Conservation (phyloP, 2,329 filamentous ascomycete genomes). For the Ophiostoma sp. region DNA sequence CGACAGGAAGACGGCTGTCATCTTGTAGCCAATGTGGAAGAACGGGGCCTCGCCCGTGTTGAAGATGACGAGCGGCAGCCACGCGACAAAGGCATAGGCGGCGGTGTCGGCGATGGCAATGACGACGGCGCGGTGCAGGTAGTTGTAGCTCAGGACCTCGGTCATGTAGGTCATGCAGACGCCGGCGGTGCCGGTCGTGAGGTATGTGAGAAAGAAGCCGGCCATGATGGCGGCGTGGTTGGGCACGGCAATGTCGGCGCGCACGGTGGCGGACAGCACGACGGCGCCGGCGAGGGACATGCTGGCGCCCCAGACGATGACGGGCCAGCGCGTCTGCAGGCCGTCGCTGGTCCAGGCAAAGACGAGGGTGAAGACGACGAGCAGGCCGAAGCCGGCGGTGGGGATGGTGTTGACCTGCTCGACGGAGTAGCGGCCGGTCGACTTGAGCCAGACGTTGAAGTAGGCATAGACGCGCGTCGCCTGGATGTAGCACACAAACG, state of each 20-base stretch:
- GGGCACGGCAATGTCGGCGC: not conserved
- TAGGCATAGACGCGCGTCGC: slow-evolving; percentile 25
- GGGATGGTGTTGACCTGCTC: slow-evolving; percentile 46
- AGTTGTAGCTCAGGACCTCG: slow-evolving; percentile 23
- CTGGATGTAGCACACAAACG: slow-evolving; percentile 23
- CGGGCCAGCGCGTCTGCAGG: slow-evolving; percentile 44
- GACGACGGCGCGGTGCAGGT: slow-evolving; percentile 22
- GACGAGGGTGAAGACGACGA: slow-evolving; percentile 41
- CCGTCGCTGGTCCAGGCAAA: slow-evolving; percentile 50
- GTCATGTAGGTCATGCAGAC: slow-evolving; percentile 24
- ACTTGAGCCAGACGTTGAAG: slow-evolving; percentile 28
- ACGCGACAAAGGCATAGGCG: slow-evolving; percentile 23
- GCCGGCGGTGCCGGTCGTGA: slow-evolving; percentile 21
- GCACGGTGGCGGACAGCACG: not conserved
- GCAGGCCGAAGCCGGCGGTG: slow-evolving; percentile 31
- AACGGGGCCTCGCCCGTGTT: slow-evolving; percentile 24
- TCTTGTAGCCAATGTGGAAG: slow-evolving; percentile 28
- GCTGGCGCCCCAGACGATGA: slow-evolving; percentile 35
- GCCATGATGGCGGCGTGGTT: slow-evolving; percentile 19
- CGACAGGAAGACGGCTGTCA: not conserved
- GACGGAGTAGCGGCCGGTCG: slow-evolving; percentile 36
- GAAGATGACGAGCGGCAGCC: slow-evolving; percentile 24
- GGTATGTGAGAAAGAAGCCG: slow-evolving; percentile 22
- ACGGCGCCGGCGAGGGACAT: slow-evolving; percentile 16
- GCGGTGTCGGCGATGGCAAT: slow-evolving; percentile 24